Conservation (phyloP, 1,284 basidiomycete genomes). For the Vanrija pseudolonga region DNA sequence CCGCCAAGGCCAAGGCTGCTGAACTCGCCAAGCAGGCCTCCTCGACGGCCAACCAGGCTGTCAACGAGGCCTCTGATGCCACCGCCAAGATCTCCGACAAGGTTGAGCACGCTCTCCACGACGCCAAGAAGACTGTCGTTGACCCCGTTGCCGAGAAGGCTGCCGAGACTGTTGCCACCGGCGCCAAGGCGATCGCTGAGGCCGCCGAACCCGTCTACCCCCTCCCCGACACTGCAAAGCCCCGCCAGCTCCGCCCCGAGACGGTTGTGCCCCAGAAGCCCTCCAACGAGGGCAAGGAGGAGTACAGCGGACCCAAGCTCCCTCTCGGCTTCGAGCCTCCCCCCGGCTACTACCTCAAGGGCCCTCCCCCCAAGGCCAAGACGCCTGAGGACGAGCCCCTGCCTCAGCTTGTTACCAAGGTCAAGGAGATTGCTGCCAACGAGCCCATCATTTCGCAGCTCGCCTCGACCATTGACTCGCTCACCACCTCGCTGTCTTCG, state of each 20-base stretch:
- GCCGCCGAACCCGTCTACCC: slow-evolving; percentile 49
- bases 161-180: slow-evolving; percentile 24
- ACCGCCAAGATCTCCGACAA: slow-evolving; percentile 21
- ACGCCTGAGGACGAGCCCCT: slow-evolving; percentile 48
- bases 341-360: slow-evolving; percentile 64
- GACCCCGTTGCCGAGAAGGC: slow-evolving; percentile 16
- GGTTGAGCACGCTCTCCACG: slow-evolving; percentile 23
- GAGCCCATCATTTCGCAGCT: slow-evolving; percentile 86
- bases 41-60: slow-evolving; percentile 30
- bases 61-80: slow-evolving; percentile 28
- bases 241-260: slow-evolving; percentile 43
- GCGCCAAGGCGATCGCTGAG: slow-evolving; percentile 27
- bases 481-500: slow-evolving; percentile 68
- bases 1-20: slow-evolving; percentile 51
- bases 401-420: slow-evolving; percentile 75
- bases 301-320: slow-evolving; percentile 66
- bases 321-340: slow-evolving; percentile 88
- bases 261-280: slow-evolving; percentile 43
- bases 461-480: slow-evolving; percentile 87
- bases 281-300: slow-evolving; percentile 49
- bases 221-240: slow-evolving; percentile 33
- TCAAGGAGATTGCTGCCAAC: slow-evolving; percentile 72
- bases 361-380: slow-evolving; percentile 27
- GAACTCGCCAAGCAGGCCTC: slow-evolving; percentile 5
- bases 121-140: slow-evolving; percentile 22